Evolutionary conservation across 257 asterid genomes (phyloP).

Genomic region (Primulina eburnea): DNA sequence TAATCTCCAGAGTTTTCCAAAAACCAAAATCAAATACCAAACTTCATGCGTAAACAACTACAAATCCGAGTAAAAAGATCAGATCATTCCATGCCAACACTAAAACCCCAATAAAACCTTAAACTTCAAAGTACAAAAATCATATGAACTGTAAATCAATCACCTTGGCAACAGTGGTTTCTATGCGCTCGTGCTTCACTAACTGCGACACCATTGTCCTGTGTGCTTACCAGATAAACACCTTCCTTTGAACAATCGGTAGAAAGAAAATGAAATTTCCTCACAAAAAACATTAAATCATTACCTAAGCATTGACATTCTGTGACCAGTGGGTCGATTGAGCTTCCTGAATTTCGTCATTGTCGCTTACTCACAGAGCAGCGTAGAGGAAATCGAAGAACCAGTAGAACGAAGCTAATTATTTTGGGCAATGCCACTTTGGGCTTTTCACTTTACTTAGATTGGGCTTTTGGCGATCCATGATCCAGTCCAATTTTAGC

Average conservation of each 20-base stretch:
- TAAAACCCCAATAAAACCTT: slow-evolving; percentile 22
- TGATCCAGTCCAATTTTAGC: neutral
- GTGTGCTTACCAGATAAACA: slow-evolving; percentile 23
- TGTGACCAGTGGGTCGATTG: slow-evolving; percentile 77
- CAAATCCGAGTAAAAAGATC: neutral
- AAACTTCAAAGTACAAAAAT: slow-evolving; percentile 11
- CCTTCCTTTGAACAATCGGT: neutral
- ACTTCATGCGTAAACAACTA: neutral
- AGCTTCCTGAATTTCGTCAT: slow-evolving; percentile 93
- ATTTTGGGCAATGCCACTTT: neutral
- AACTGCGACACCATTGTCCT: slow-evolving; percentile 97
- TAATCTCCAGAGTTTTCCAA: neutral
- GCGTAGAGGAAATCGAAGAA: slow-evolving; percentile 21
- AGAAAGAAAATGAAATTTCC: neutral
- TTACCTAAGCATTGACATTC: slow-evolving; percentile 92
- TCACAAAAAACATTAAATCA: neutral
- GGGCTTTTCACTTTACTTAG: neutral
- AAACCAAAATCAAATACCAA: neutral
- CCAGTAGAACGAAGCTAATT: neutral
- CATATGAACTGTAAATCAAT: neutral
- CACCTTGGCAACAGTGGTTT: slow-evolving; percentile 91
- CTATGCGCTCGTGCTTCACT: slow-evolving; percentile 90
- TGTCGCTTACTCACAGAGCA: neutral
- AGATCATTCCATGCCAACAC: slow-evolving; percentile 10
- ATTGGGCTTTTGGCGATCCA: neutral